Evolutionary conservation across 495 filamentous ascomycete species (phyloP), one percentile per base, ranked within the genome.

Genomic region (Hypoxylon rickii): DNA sequence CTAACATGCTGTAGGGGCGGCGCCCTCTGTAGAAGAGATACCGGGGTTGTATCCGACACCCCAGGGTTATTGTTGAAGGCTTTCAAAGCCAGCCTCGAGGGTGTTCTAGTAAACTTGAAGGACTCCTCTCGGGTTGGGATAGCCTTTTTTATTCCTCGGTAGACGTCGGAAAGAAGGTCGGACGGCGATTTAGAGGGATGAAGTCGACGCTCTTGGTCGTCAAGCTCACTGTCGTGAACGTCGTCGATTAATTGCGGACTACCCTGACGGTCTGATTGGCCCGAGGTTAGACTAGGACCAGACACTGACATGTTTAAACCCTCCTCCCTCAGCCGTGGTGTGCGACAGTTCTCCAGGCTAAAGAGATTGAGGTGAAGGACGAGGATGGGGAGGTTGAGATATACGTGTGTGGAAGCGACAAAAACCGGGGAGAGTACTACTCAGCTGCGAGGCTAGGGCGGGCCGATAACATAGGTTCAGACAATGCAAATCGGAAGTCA

Each of bases 101-200:
- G 62, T 29, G 56, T 63, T 22, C 53, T 57, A 7, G 58, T 21
- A 22, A 65, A 50, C 40, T 57, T 65, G 55, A 64, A 58, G 11
- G 53, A 63, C 16, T 75, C 72, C 31, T 76, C 73, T 16, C 73
- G 68, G 15, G 67, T 67, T 2, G 73, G 73, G 6, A 72, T 71
- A 19, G 79, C 70, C 62, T 73, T 82, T 58, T 69, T 79, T 32
- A 81, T 70, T 38, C 75, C 74, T 32, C 74, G 73, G 55, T 79
- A 77, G 50, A 78, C 78, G 46, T 77, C 77, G 13, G 71, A 71
- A 10, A 80, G 47, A 48, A 82, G 56, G 3, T 77, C 76, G 59
- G 69, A 71, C 34, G 69, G 66, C 10, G 70, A 72, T 58, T 62
- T 72, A 3, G 62, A 64, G 20, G 64, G 55, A 8, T 66, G 63